phyloP scores from a whole-genome alignment of 1,139 yeast genomes.

The Candida glucosophila region DNA sequence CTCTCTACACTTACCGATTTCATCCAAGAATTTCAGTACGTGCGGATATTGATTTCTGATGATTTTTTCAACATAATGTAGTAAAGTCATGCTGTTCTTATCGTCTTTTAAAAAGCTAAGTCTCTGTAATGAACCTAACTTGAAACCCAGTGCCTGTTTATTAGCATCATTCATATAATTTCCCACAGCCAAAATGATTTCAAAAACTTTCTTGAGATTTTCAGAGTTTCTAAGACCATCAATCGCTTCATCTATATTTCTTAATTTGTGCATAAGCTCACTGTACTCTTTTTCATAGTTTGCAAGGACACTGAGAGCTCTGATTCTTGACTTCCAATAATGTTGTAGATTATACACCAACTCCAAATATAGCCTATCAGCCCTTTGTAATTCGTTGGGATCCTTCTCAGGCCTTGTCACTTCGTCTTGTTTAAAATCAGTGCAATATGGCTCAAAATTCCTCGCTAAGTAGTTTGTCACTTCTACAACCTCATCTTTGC shows the following conservation, averaged over 20 bases:
- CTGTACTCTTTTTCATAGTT: slow-evolving; percentile 63
- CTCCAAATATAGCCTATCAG: slow-evolving; percentile 68
- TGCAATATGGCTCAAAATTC: slow-evolving; percentile 59
- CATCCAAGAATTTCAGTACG: slow-evolving; percentile 48
- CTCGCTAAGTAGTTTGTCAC: slow-evolving; percentile 55
- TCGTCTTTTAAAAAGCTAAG: slow-evolving; percentile 71
- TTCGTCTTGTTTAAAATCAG: slow-evolving; percentile 41
- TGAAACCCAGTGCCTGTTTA: slow-evolving; percentile 76
- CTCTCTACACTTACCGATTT: slow-evolving; percentile 47
- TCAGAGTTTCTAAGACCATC: slow-evolving; percentile 50
- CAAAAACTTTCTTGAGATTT: slow-evolving; percentile 57
- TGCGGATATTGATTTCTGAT: slow-evolving; percentile 64
- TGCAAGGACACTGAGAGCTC: slow-evolving; percentile 56
- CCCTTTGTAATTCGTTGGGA: slow-evolving; percentile 63
- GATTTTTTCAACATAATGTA: slow-evolving; percentile 72
- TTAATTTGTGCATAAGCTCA: slow-evolving; percentile 53
- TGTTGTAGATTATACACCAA: slow-evolving; percentile 67
- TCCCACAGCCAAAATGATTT: slow-evolving; percentile 73
- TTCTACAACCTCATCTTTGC: slow-evolving; percentile 60
- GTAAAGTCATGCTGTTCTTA: slow-evolving; percentile 67
- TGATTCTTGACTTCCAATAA: slow-evolving; percentile 73
- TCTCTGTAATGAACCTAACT: slow-evolving; percentile 64
- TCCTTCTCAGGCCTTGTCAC: slow-evolving; percentile 60
- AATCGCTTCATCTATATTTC: slow-evolving; percentile 57
- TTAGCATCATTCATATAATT: slow-evolving; percentile 76